Evolutionary conservation across 306 rosid species (phyloP), one percentile per base, ranked within the genome.

Genomic region (Corylus americana): DNA sequence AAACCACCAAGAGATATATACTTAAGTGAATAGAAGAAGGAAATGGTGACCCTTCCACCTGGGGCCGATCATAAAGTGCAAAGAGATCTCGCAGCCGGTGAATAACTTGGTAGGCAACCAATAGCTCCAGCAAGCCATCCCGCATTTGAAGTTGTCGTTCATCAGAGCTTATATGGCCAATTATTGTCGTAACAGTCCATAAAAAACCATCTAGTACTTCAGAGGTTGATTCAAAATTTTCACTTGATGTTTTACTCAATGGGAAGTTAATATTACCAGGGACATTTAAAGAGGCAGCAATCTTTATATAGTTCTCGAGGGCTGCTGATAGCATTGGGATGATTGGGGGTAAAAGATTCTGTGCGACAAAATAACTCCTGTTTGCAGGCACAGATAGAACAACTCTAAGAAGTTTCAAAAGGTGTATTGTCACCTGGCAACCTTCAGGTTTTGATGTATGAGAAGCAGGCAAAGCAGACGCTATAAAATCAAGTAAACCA

Each of bases 61-160:
- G 98, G 55, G 98, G 98, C 86, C 98, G 88, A 80, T 95, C 97
- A 83, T 95, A 94, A 76, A 95, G 98, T 55, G 98, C 98, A 90
- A 95, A 95, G 78, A 95, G 96, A 85, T 95, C 98, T 77, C 98
- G 88, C 70, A 95, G 74, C 80, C 98, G 84, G 58, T 95, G 98
- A 87, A 95, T 87, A 84, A 90, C 93, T 89, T 93, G 96, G 78
- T 95, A 95, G 55, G 97, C 89, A 86, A 90, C 81, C 82, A 95
- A 81, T 80, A 95, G 81, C 87, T 95, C 98, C 71, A 95, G 84
- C 88, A 95, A 90, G 79, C 96, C 90, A 87, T 95, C 98, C 82
- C 92, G 86, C 98, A 95, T 95, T 83, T 95, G 97, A 79, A 95
- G 92, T 78, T 95, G 97, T 63, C 87, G 88, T 87, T 90, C 97